These are phyloP conservation scores for Aegilops sharonensis DNA, from an alignment of 176 grass and related monocot species.

Conservation along the genomic window DNA sequence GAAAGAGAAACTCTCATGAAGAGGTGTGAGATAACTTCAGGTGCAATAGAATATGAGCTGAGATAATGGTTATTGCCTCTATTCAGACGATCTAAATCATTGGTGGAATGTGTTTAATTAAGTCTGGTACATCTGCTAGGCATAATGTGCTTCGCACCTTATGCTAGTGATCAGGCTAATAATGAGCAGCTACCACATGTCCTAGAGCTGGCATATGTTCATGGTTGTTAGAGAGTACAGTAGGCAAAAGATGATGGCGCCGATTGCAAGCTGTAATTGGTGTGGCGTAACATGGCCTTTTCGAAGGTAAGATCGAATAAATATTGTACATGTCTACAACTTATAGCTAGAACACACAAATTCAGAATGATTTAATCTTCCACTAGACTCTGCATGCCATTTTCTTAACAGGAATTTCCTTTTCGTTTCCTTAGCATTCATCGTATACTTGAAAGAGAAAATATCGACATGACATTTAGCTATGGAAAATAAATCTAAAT, in stretches of 20 bases:
- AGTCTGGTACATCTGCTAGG: neutral
- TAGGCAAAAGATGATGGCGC: neutral
- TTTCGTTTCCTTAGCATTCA: neutral
- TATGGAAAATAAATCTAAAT: neutral
- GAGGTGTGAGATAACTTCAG: neutral
- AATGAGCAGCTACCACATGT: neutral
- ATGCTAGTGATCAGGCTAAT: neutral
- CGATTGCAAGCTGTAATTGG: neutral
- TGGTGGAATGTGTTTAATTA: neutral
- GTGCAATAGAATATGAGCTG: neutral
- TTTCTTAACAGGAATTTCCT: neutral
- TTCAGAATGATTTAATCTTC: neutral
- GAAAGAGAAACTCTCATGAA: neutral
- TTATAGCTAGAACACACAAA: neutral
- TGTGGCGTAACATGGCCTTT: neutral
- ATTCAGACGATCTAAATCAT: neutral
- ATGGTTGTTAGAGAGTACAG: neutral
- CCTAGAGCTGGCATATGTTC: constrained; percentile 5
- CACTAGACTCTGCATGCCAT: neutral
- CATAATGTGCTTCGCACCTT: neutral
- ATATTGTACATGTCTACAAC: neutral
- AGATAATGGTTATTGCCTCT: neutral
- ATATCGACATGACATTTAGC: neutral
- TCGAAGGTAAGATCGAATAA: neutral
- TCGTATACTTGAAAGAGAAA: neutral